These are phyloP conservation scores for Claviceps humidiphila DNA, from an alignment of 2,329 filamentous ascomycete species.

Conservation along the genomic window DNA sequence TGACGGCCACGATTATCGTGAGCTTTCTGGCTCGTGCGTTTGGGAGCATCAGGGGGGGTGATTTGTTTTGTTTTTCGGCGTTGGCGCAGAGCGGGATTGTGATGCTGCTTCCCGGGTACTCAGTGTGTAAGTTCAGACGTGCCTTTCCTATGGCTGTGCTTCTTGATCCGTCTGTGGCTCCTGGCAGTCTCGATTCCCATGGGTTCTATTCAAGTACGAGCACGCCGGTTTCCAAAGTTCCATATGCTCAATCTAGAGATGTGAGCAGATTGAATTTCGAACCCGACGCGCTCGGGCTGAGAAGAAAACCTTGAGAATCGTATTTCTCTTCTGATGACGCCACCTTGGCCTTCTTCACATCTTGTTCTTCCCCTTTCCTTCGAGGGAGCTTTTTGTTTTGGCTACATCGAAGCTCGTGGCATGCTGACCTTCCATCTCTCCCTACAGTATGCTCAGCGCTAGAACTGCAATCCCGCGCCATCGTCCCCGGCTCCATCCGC, in stretches of 20 bases:
- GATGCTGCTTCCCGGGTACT: constrained; percentile 52
- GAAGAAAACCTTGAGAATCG: neutral
- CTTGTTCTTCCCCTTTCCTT: neutral
- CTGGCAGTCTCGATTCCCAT: neutral
- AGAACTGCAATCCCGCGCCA: constrained; percentile 55
- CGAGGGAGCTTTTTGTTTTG: neutral
- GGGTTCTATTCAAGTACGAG: too few relatives aligned
- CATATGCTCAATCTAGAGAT: too few relatives aligned
- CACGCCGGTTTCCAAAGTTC: too few relatives aligned
- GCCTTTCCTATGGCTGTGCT: neutral
- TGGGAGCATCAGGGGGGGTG: constrained; percentile 39
- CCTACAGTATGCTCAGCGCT: constrained; percentile 32
- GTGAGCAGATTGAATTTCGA: too few relatives aligned
- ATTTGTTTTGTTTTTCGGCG: constrained; percentile 52
- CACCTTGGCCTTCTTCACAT: too few relatives aligned
- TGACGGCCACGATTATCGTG: constrained; percentile 46
- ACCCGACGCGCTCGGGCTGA: too few relatives aligned
- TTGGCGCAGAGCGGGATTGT: constrained; percentile 52
- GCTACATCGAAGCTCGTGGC: neutral
- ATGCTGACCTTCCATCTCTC: neutral
- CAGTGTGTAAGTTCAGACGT: constrained; percentile 31
- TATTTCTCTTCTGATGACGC: neutral
- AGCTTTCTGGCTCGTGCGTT: constrained; percentile 51
- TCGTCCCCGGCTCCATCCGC: constrained; percentile 58
- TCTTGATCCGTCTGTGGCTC: neutral